Evolutionary conservation across 192 early-diverging fungal species (phyloP), one percentile per base, ranked within the genome.

Genomic region (Phycomyces nitens): DNA sequence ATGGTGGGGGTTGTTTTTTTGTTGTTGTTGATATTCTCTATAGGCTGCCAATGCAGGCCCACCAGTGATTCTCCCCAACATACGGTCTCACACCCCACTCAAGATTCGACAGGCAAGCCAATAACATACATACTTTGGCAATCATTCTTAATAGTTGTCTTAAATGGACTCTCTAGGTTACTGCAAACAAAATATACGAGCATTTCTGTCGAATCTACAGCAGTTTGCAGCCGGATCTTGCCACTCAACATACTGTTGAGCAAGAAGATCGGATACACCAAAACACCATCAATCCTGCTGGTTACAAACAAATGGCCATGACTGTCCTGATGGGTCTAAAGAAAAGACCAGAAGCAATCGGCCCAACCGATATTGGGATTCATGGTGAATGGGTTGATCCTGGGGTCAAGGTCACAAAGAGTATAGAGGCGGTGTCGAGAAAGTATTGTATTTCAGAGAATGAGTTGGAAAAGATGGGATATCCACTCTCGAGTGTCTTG

Each of bases 141-240:
- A 3, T 14, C 14, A 18, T 38, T 16, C 4, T 22, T 22, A 18
- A 18, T 23, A 11, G 6, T 34, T 20, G 10, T 11, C 29, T 18
- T 15, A 21, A 9, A 27, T 12, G 1, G 52, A 38, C 12, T 12
- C 22, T 2, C 38, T 22, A 69, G 66, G 53, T 63, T 3, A 78
- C 72, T 3, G 75, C 67, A 1, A 70, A 41, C 4, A 78, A 79
- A 49, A 69, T 66, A 18, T 80, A 77, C 50, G 78, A 75, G 23
- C 69, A 87, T 67, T 89, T 82, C 62, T 18, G 56, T 4, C 81
- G 89, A 14, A 86, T 90, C 23, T 90, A 88, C 54, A 56, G 55
- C 1, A 66, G 79, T 0, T 18, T 86, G 7, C 24, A 63, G 2
- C 10, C 27, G 9, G 54, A 42, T 11, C 60, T 84, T 3, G 81